phyloP scores from a whole-genome alignment of 73 alveolate genomes.

The Paramecium biaurelia region DNA sequence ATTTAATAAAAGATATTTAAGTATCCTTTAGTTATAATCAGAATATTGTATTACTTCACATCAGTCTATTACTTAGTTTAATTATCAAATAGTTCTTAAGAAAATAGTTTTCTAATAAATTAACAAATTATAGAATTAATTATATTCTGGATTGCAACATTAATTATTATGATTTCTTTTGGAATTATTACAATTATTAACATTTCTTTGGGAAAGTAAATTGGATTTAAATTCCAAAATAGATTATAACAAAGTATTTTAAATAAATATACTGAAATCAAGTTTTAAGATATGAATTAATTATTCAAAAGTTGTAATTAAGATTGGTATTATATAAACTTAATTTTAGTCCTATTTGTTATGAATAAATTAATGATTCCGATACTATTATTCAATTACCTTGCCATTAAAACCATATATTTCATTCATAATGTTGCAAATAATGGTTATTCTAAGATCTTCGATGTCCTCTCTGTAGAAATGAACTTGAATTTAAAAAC shows the following conservation, averaged over 20 bases:
- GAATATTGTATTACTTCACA: background rate
- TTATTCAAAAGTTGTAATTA: too few relatives aligned
- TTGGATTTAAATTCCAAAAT: background rate
- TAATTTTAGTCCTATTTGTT: background rate
- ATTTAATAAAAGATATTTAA: background rate
- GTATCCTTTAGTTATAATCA: background rate
- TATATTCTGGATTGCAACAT: background rate
- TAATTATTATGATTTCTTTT: background rate
- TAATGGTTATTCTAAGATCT: background rate
- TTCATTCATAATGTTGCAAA: background rate
- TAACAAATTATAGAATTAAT: background rate
- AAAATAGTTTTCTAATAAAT: background rate
- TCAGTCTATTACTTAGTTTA: background rate
- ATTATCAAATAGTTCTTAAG: background rate
- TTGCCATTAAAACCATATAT: background rate
- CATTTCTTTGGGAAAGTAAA: background rate
- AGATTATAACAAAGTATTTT: background rate
- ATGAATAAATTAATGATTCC: background rate
- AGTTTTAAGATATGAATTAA: background rate
- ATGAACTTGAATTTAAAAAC: background rate
- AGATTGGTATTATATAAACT: background rate
- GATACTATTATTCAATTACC: background rate
- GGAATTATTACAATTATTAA: background rate
- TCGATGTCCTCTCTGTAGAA: background rate
- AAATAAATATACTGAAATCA: background rate